phyloP scores from a whole-genome alignment of 2,329 filamentous ascomycete genomes.

The Zopfia rhizophila region DNA sequence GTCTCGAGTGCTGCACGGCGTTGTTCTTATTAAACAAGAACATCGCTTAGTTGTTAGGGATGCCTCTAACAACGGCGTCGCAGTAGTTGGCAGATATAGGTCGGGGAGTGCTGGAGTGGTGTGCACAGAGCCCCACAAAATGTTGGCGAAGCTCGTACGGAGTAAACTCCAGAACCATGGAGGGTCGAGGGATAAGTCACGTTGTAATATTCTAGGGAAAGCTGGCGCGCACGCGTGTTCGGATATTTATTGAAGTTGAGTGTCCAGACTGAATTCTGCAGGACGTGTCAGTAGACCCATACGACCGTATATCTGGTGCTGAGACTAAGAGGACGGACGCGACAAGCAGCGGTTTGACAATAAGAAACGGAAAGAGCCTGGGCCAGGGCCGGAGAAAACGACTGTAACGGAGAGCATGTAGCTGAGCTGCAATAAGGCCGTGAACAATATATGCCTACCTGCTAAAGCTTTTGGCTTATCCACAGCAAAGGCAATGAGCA shows the following conservation, averaged over 20 bases:
- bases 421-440: constrained; percentile 33
- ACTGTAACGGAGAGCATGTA: constrained; percentile 22
- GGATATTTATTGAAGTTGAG: constrained; percentile 29
- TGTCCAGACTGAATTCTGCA: constrained; percentile 26
- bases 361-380: constrained; percentile 17
- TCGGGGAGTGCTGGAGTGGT: constrained; percentile 31
- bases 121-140: constrained; percentile 40
- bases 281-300: constrained; percentile 38
- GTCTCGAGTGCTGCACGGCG: constrained; percentile 39
- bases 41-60: constrained; percentile 37
- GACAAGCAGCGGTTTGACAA: constrained; percentile 19
- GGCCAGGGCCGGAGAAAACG: constrained; percentile 21
- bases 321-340: constrained; percentile 21
- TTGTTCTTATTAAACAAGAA: constrained; percentile 50
- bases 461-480: constrained; percentile 35
- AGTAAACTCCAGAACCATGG: constrained; percentile 38
- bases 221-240: constrained; percentile 37
- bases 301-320: constrained; percentile 31
- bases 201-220: constrained; percentile 32
- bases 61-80: constrained; percentile 13
- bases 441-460: constrained; percentile 47
- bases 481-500: constrained; percentile 35
- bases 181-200: constrained; percentile 26
- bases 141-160: constrained; percentile 34
- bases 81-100: constrained; percentile 31